A percentile compares a stretch with the other conserved stretches of the same genome.
phyloP scores from a whole-genome alignment of 768 basidiomycete species.

The Lactarius quietus region DNA sequence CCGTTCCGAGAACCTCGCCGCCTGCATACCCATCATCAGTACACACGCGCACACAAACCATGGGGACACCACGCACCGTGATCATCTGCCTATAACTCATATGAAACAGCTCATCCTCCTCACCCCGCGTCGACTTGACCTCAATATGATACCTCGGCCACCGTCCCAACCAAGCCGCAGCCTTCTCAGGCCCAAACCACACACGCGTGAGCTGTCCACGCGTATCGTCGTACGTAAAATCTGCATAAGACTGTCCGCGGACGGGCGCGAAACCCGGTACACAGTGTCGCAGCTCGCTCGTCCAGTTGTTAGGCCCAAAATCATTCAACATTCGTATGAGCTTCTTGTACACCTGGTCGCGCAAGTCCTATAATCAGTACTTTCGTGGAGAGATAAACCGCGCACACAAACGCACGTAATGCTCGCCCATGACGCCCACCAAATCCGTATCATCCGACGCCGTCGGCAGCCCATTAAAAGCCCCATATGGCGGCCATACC shows the following conservation, averaged over 20 bases:
- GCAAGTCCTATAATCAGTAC: no score
- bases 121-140: constrained; percentile 30
- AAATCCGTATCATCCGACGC: constrained; percentile 12
- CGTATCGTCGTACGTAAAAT: constrained; percentile 30
- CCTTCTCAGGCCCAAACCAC: constrained; percentile 24
- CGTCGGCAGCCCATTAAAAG: neutral
- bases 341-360: constrained; percentile 26
- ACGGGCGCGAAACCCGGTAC: constrained; percentile 26
- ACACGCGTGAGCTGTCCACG: constrained; percentile 27
- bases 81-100: constrained; percentile 28
- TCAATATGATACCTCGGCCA: constrained; percentile 33
- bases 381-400: no score
- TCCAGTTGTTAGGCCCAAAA: constrained; percentile 31
- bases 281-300: constrained; percentile 28
- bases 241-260: constrained; percentile 23
- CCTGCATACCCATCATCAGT: neutral
- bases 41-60: no score
- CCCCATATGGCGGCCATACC: constrained; percentile 3
- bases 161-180: constrained; percentile 21
- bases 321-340: constrained; percentile 20
- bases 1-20: neutral
- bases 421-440: constrained; percentile 27
- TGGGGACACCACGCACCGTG: constrained; percentile 21
- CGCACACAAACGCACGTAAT: constrained; percentile 23
- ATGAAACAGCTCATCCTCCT: constrained; percentile 28